These are phyloP conservation scores for Stephania japonica DNA, from an alignment of 164 flowering plant genomes.

Conservation along the genomic window DNA sequence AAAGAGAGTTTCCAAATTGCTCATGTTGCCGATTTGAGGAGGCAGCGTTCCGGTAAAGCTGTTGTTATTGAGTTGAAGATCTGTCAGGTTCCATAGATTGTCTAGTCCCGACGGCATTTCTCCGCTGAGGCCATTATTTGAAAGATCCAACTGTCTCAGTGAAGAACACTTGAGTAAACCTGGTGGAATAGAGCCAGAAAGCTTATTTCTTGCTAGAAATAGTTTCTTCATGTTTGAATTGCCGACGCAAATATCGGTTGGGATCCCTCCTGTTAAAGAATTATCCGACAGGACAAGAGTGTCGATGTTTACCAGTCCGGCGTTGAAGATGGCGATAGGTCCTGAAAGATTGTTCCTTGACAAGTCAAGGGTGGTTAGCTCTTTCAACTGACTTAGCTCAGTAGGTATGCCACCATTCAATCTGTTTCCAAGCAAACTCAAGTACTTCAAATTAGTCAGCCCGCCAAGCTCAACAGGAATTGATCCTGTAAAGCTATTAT, in stretches of 20 bases:
- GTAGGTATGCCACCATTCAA: slow-evolving; percentile 55
- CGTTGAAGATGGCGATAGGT: slow-evolving; percentile 28
- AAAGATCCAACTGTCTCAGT: slow-evolving; percentile 66
- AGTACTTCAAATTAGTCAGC: slow-evolving; percentile 49
- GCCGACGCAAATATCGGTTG: slow-evolving; percentile 37
- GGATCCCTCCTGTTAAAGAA: slow-evolving; percentile 42
- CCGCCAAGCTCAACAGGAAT: slow-evolving; percentile 53
- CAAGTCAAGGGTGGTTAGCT: slow-evolving; percentile 57
- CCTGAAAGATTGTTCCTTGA: slow-evolving; percentile 72
- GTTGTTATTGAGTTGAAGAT: slow-evolving; percentile 75
- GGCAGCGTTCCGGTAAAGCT: slow-evolving; percentile 69
- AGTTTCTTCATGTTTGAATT: slow-evolving; percentile 48
- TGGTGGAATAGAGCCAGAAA: slow-evolving; percentile 61
- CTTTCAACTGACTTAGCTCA: slow-evolving; percentile 47
- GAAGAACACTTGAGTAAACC: slow-evolving; percentile 48
- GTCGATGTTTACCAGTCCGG: slow-evolving; percentile 41
- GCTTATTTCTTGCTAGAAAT: slow-evolving; percentile 42
- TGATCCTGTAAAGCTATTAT: slow-evolving; percentile 71
- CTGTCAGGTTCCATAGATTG: slow-evolving; percentile 46
- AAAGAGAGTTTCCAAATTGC: slow-evolving; percentile 41
- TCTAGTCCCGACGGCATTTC: slow-evolving; percentile 43
- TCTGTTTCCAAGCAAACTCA: slow-evolving; percentile 74
- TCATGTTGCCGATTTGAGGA: slow-evolving; percentile 64
- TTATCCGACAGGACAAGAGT: slow-evolving; percentile 56
- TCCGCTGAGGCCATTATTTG: slow-evolving; percentile 57